Conservation (phyloP, 805 yeast genomes). For the Maudiozyma saulgeensis region DNA sequence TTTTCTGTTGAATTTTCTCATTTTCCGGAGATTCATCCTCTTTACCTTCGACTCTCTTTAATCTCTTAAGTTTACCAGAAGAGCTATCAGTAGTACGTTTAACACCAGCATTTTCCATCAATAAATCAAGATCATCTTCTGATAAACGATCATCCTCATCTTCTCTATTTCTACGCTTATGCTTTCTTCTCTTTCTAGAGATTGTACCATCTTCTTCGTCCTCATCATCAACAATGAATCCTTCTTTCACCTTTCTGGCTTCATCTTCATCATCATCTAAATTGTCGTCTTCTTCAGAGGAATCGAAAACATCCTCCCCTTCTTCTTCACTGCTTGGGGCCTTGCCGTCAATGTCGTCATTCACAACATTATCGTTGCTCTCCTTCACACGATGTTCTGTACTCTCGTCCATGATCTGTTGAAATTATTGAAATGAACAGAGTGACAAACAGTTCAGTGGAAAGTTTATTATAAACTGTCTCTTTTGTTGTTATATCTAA, state of each 20-base stretch:
- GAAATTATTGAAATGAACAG: too few species aligned
- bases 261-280: constrained; percentile 85
- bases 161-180: constrained; percentile 33
- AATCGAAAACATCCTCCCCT: constrained; percentile 49
- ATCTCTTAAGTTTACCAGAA: constrained; percentile 55
- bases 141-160: constrained; percentile 63
- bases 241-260: constrained; percentile 71
- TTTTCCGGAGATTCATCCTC: constrained; percentile 29
- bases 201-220: constrained; percentile 35
- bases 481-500: too few species aligned
- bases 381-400: constrained; percentile 14
- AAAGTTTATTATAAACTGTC: too few species aligned
- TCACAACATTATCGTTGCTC: constrained; percentile 12
- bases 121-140: constrained; percentile 88
- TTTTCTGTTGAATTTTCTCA: constrained; percentile 12
- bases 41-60: constrained; percentile 60
- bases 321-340: constrained; percentile 35
- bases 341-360: constrained; percentile 31
- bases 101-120: constrained; percentile 87
- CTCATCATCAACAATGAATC: constrained; percentile 80
- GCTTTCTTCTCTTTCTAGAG: constrained; percentile 29
- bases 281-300: constrained; percentile 86
- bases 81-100: constrained; percentile 34
- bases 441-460: too few species aligned
- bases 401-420: background rate